Percentiles rank a stretch among this genome's conserved stretches.
Evolutionary conservation across 306 rosid species (phyloP).

Genomic region (Mimosa pudica): DNA sequence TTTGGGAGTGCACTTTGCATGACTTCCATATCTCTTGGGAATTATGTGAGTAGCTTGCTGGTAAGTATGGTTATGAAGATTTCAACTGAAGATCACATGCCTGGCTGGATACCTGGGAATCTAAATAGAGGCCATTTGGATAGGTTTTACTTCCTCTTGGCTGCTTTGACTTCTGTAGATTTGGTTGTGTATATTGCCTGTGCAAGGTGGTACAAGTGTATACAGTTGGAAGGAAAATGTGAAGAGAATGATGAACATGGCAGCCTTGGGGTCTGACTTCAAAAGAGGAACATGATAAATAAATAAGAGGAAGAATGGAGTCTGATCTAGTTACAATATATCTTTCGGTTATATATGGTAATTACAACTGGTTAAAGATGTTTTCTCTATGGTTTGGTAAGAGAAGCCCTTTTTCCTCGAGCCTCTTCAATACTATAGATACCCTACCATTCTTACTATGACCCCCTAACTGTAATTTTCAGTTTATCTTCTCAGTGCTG

Average conservation of each 20-base stretch:
- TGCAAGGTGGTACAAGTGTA: slow-evolving; percentile 93
- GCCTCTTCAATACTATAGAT: slow-evolving; percentile 28
- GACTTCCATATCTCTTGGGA: slow-evolving; percentile 97
- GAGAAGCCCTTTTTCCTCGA: slow-evolving; percentile 43
- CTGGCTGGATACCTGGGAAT: slow-evolving; percentile 99
- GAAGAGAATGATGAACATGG: slow-evolving; percentile 47
- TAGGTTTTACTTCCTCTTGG: slow-evolving; percentile 92
- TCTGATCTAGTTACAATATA: slow-evolving; percentile 34
- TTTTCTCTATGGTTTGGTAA: slow-evolving; percentile 22
- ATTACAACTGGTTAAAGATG: slow-evolving; percentile 40
- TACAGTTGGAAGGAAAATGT: slow-evolving; percentile 67
- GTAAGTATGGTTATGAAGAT: slow-evolving; percentile 94
- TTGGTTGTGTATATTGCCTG: slow-evolving; percentile 66
- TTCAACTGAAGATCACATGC: slow-evolving; percentile 87
- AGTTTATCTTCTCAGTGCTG: slow-evolving; percentile 32
- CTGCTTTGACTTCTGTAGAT: slow-evolving; percentile 79
- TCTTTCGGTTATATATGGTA: slow-evolving; percentile 10
- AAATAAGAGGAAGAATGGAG: slow-evolving; percentile 62
- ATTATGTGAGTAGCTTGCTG: slow-evolving; percentile 88
- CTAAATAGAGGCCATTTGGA: slow-evolving; percentile 95
- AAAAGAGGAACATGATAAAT: slow-evolving; percentile 35
- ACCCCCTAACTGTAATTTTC: slow-evolving; percentile 35
- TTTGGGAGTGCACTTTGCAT: slow-evolving; percentile 97
- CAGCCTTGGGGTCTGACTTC: slow-evolving; percentile 48
- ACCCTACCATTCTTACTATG: slow-evolving; percentile 20